Evolutionary conservation across 768 basidiomycete species (phyloP), one percentile per base, ranked within the genome.

Genomic region (Naganishia randhawae): DNA sequence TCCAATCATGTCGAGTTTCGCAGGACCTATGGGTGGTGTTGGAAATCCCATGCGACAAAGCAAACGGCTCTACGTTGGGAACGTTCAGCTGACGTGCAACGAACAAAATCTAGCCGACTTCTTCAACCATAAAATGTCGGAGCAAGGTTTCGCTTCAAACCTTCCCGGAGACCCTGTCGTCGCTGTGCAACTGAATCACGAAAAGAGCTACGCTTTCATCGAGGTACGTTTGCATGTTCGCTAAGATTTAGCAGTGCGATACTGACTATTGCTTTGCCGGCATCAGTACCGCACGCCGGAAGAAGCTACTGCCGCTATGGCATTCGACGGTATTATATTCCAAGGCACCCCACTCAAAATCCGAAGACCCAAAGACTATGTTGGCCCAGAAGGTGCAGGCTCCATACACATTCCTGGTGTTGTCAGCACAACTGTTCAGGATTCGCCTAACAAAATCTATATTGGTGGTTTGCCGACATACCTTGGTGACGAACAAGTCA

Each of bases 141-240:
- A 97, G 81, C 74, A 78, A 37, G 76, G 76, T 16, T 72, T 81
- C 32, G 74, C 74, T 4, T 73, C 70, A n/a, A 78, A 78, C 45
- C 48, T 74, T 39, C 73, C 73, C 0, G 92, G 91, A 25, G 92
- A 92, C 71, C 91, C 95, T 11, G 92, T 98, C 35, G 84, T 94
- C 35, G 89, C 89, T 22, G 92, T 96, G 6, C 92, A 95, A 76
- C 90, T 96, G 82, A 97, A 97, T 77, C 93, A 93, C 75, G 96
- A 98, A 81, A 99, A 98, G 84, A 93, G 92, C 74, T 99, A 97
- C 77, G 96, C 96, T 1, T 99, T 97, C 78, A 90, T 98, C 63
- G 96, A 99, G 84, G 95, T 95, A 77, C 71, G 84, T 75, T 42
- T 42, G 1, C 8, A 16, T 4, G 11, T 2, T 48, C 17, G 16